Evolutionary conservation across 345 rosid genomes (phyloP).

Genomic region (Durio zibethinus): DNA sequence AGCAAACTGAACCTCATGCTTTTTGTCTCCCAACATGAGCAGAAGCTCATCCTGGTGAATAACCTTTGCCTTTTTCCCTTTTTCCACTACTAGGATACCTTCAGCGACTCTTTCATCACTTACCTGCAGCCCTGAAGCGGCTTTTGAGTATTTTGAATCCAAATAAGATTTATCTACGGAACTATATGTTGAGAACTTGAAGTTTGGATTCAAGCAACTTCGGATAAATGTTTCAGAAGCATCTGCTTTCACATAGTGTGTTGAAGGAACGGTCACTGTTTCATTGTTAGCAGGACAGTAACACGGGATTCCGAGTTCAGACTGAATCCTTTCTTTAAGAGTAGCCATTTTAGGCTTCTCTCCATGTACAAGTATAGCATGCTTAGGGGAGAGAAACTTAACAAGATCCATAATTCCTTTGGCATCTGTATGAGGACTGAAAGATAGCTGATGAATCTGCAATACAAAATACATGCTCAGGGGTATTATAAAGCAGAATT

Average conservation of each 20-base stretch:
- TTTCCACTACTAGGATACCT: conserved; percentile 55
- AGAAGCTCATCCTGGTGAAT: conserved; percentile 76
- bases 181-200: conserved; percentile 8
- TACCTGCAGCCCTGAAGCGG: conserved; percentile 32
- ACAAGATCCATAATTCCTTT: conserved; percentile 97
- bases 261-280: conserved; percentile 59
- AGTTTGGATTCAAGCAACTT: conserved; percentile 29
- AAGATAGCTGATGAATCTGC: conserved; percentile 89
- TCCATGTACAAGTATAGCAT: conserved; percentile 84
- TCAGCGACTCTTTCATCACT: conserved; percentile 60
- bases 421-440: conserved; percentile 92
- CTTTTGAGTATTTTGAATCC: conserved; percentile 7
- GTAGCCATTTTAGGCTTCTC: conserved; percentile 86
- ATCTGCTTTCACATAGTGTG: conserved; percentile 48
- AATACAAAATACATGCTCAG: conserved; percentile 10
- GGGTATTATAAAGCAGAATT: not conserved
- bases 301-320: conserved; percentile 69
- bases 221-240: conserved; percentile 61
- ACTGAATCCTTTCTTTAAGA: conserved; percentile 63
- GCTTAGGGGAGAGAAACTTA: conserved; percentile 76
- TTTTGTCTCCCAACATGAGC: conserved; percentile 40
- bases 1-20: conserved; percentile 46
- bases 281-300: conserved; percentile 75
- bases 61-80: conserved; percentile 52
- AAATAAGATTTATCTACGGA: conserved; percentile 14